These are phyloP conservation scores for Pseudohyphozyma bogoriensis DNA, from an alignment of 768 basidiomycete species.

Conservation along the genomic window DNA sequence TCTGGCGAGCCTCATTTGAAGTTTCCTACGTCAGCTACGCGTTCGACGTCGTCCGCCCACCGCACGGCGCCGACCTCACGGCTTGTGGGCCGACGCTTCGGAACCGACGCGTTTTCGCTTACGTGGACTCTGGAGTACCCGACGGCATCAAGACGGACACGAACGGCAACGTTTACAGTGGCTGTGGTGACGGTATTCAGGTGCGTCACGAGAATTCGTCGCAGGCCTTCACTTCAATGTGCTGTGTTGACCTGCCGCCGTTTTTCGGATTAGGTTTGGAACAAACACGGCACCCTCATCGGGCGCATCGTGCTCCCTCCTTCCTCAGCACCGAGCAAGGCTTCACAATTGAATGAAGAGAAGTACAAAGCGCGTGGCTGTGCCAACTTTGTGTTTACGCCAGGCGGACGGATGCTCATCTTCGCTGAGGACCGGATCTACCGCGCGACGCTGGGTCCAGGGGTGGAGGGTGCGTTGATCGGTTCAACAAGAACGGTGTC, in stretches of 20 bases:
- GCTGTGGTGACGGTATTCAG: slow-evolving; percentile 60
- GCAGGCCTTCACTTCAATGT: not conserved
- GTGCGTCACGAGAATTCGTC: no score
- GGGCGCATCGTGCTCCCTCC: slow-evolving; percentile 23
- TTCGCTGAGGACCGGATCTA: slow-evolving; percentile 15
- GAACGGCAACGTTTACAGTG: slow-evolving; percentile 56
- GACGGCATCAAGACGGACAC: slow-evolving; percentile 60
- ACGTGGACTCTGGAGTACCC: slow-evolving; percentile 51
- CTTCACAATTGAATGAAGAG: no score
- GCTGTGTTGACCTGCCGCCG: not conserved
- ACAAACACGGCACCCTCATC: slow-evolving; percentile 19
- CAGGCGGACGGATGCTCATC: slow-evolving; percentile 4
- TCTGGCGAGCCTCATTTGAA: not conserved
- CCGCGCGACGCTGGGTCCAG: not conserved
- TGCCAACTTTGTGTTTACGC: slow-evolving; percentile 14
- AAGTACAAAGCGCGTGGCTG: not conserved
- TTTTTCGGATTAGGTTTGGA: slow-evolving; percentile 12
- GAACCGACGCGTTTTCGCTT: slow-evolving; percentile 60
- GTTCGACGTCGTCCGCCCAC: slow-evolving; percentile 51
- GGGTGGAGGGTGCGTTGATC: not conserved
- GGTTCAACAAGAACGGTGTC: no score
- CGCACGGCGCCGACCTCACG: not conserved
- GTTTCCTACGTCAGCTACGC: slow-evolving; percentile 51
- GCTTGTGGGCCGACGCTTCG: slow-evolving; percentile 38
- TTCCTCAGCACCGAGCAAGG: not conserved